phyloP scores from a whole-genome alignment of 2,329 filamentous ascomycete genomes.

The Colletotrichum chlorophyti region DNA sequence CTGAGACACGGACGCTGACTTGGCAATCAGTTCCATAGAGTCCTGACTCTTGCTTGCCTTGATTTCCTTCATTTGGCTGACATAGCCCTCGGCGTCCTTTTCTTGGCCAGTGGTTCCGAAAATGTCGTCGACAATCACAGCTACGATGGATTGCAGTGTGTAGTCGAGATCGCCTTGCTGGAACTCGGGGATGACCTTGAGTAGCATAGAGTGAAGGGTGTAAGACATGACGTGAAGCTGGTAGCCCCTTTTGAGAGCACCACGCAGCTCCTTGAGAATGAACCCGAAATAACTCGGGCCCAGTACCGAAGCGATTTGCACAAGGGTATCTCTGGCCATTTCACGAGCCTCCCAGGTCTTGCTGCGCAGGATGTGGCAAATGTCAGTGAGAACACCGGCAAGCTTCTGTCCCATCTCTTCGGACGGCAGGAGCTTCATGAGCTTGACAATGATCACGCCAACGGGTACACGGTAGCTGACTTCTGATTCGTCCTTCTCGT shows the following conservation, averaged over 20 bases:
- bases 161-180: slow-evolving; percentile 88
- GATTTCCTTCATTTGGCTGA: slow-evolving; percentile 94
- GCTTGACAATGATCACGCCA: slow-evolving; percentile 86
- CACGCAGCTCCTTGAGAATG: slow-evolving; percentile 88
- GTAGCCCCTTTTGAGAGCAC: slow-evolving; percentile 83
- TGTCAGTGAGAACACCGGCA: slow-evolving; percentile 85
- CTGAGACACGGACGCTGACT: slow-evolving; percentile 76
- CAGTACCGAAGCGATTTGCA: slow-evolving; percentile 81
- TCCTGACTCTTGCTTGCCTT: slow-evolving; percentile 99
- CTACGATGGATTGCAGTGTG: slow-evolving; percentile 78
- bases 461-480: slow-evolving; percentile 93
- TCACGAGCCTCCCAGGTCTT: slow-evolving; percentile 89
- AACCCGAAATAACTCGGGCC: slow-evolving; percentile 88
- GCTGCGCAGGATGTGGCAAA: slow-evolving; percentile 91
- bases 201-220: slow-evolving; percentile 89
- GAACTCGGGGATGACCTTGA: slow-evolving; percentile 75
- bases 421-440: slow-evolving; percentile 80
- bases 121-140: slow-evolving; percentile 95
- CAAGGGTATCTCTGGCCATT: slow-evolving; percentile 86
- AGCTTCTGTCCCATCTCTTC: slow-evolving; percentile 76
- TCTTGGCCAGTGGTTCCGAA: slow-evolving; percentile 93
- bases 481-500: slow-evolving; percentile 92
- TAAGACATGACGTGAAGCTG: slow-evolving; percentile 95
- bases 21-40: slow-evolving; percentile 91
- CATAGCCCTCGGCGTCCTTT: slow-evolving; percentile 96